A percentile compares a stretch with the other conserved stretches of the same genome.
These are phyloP conservation scores for Mycena amicta DNA, from an alignment of 768 basidiomycete genomes.

Conservation along the genomic window DNA sequence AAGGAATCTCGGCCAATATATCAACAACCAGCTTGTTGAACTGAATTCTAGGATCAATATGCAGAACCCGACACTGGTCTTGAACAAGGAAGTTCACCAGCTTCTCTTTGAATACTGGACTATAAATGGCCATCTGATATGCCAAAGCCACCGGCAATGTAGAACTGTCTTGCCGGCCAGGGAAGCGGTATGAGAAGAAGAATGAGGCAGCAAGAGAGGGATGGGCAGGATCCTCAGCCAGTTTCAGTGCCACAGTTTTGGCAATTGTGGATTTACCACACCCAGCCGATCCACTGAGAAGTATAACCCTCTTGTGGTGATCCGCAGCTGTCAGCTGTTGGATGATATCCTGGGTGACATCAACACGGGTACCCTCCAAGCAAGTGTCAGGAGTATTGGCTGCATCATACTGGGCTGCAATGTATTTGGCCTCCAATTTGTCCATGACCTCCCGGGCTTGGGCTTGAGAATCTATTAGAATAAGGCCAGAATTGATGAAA, in stretches of 20 bases:
- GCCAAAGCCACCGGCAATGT: background rate
- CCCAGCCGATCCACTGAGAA: constrained; percentile 3
- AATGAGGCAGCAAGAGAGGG: constrained; percentile 1
- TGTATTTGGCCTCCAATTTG: background rate
- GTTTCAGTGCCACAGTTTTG: constrained; percentile 2
- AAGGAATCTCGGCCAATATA: background rate
- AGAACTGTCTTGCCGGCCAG: background rate
- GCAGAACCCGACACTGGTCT: background rate
- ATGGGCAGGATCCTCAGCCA: background rate
- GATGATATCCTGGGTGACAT: background rate
- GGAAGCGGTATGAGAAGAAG: constrained; percentile 5
- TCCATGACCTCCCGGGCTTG: too few relatives aligned
- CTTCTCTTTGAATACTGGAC: background rate
- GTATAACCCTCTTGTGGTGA: background rate
- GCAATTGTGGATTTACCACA: constrained; percentile 9
- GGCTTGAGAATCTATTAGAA: too few relatives aligned
- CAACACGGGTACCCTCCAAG: constrained; percentile 4
- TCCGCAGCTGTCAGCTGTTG: background rate
- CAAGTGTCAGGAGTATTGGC: background rate
- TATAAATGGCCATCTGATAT: constrained; percentile 1
- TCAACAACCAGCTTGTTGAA: constrained; percentile 8
- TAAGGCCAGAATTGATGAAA: too few relatives aligned
- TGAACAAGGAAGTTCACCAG: constrained; percentile 1
- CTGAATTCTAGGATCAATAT: background rate
- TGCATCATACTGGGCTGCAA: background rate